phyloP scores from a whole-genome alignment of 805 yeast species.

The Tetrapisispora taiwanensis region DNA sequence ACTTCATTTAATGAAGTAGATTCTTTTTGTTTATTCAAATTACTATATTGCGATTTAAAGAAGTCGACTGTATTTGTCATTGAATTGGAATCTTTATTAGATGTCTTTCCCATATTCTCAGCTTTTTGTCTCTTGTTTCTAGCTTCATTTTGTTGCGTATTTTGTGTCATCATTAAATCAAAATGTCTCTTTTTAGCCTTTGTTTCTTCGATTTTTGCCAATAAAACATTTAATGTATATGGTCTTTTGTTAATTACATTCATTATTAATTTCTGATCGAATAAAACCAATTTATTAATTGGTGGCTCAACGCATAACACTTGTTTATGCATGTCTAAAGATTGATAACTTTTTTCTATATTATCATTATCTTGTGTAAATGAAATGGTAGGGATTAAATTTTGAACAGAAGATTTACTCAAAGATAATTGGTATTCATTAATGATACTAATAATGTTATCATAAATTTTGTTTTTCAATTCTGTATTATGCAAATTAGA shows the following conservation, averaged over 20 bases:
- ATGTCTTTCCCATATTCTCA: background rate
- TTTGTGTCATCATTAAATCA: slow-evolving; percentile 12
- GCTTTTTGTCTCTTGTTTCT: slow-evolving; percentile 12
- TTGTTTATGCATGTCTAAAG: slow-evolving; percentile 4
- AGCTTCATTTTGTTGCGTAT: slow-evolving; percentile 13
- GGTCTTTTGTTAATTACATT: slow-evolving; percentile 23
- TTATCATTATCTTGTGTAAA: background rate
- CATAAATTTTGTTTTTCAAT: slow-evolving; percentile 23
- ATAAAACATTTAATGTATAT: slow-evolving; percentile 10
- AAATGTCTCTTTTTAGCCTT: slow-evolving; percentile 29
- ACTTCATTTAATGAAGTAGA: background rate
- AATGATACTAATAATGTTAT: slow-evolving; percentile 31
- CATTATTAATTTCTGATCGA: slow-evolving; percentile 16
- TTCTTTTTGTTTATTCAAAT: slow-evolving; percentile 4
- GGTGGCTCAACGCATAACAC: slow-evolving; percentile 22
- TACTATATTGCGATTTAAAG: slow-evolving; percentile 37
- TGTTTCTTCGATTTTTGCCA: slow-evolving; percentile 24
- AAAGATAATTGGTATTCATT: slow-evolving; percentile 31
- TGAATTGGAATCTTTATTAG: slow-evolving; percentile 5
- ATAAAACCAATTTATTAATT: slow-evolving; percentile 18
- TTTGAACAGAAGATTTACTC: background rate
- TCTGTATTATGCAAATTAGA: slow-evolving; percentile 18
- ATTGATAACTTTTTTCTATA: background rate
- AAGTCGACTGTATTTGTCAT: slow-evolving; percentile 24
- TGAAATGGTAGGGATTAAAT: background rate